Evolutionary conservation across 2,329 filamentous ascomycete species (phyloP).

Genomic region (Penicillium psychrosexuale): DNA sequence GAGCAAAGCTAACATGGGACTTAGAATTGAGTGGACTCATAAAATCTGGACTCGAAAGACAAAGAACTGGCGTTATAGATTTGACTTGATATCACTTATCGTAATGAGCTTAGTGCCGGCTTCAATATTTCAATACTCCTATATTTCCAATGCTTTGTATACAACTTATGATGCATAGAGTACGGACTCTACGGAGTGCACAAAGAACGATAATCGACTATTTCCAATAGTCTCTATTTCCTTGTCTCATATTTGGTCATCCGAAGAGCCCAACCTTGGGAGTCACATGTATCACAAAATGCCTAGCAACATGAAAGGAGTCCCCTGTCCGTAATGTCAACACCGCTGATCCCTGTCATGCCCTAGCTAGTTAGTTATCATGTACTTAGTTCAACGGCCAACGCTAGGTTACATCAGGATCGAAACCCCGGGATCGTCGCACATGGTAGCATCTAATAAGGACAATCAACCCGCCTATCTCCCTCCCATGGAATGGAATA

Average conservation of each 20-base stretch:
- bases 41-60: not conserved
- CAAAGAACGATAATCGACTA: not conserved
- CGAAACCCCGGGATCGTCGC: not conserved
- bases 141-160: not conserved
- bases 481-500: not conserved
- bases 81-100: not conserved
- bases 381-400: not conserved
- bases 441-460: not conserved
- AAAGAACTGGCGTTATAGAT: not conserved
- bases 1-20: not conserved
- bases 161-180: not conserved
- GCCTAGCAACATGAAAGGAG: not conserved
- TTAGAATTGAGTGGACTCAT: not conserved
- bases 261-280: not conserved
- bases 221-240: not conserved
- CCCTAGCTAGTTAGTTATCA: not conserved
- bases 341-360: not conserved
- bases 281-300: not conserved
- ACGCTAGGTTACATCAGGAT: constrained; percentile 5
- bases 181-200: too few species aligned
- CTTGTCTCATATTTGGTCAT: not conserved
- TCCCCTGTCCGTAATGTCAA: not conserved
- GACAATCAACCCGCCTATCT: not conserved
- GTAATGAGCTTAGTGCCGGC: not conserved
- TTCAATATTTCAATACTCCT: not conserved